Percentiles rank a stretch among this genome's conserved stretches.
These are phyloP conservation scores for Drechslerella coelobrocha DNA, from an alignment of 2,329 filamentous ascomycete genomes.

Conservation along the genomic window DNA sequence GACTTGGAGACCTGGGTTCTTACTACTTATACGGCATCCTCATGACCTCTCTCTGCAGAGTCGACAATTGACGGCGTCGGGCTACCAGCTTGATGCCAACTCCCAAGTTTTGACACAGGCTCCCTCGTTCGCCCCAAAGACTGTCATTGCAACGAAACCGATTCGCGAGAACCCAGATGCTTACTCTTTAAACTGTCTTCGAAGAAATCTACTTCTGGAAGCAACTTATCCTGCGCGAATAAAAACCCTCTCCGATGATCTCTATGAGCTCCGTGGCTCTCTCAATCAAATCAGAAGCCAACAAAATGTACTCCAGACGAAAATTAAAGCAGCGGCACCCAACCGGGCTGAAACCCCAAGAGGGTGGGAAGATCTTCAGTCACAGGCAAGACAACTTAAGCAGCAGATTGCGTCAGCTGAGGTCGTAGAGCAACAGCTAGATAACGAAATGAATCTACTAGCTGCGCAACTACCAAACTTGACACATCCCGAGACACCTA, in stretches of 20 bases:
- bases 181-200: constrained; percentile 80
- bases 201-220: constrained; percentile 77
- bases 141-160: constrained; percentile 81
- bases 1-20: not conserved
- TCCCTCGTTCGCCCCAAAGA: constrained; percentile 69
- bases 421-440: constrained; percentile 67
- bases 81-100: not conserved
- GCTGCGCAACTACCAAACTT: constrained; percentile 85
- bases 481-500: constrained; percentile 77
- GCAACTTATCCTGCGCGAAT: constrained; percentile 66
- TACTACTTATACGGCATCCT: not conserved
- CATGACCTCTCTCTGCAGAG: not conserved
- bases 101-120: not conserved
- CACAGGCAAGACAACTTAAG: constrained; percentile 72
- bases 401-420: constrained; percentile 68
- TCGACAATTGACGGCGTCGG: not conserved
- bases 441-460: constrained; percentile 72
- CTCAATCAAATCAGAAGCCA: constrained; percentile 69
- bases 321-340: constrained; percentile 61
- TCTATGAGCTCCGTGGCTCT: constrained; percentile 68
- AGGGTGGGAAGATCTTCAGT: constrained; percentile 65
- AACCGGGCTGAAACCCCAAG: constrained; percentile 58
- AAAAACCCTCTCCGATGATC: constrained; percentile 65
- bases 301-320: constrained; percentile 69
- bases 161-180: constrained; percentile 84